A percentile compares a stretch with the other conserved stretches of the same genome.
Evolutionary conservation across 73 alveolate genomes (phyloP).

Genomic region (Symbiodinium pilosum): DNA sequence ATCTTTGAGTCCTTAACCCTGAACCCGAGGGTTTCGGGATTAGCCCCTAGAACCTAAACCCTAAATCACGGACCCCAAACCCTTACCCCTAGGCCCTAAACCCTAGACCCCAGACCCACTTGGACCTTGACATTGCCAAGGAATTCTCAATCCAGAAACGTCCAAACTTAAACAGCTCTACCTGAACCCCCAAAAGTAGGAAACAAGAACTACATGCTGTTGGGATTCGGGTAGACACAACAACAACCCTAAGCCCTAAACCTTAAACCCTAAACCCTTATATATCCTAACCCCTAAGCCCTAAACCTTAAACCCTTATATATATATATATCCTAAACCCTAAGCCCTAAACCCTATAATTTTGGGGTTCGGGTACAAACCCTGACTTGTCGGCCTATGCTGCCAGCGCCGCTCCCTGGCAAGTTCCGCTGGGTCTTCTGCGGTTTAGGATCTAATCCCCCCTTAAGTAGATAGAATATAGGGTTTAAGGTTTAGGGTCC

Average conservation of each 20-base stretch:
- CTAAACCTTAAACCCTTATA: background rate
- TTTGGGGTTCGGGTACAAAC: too few relatives aligned
- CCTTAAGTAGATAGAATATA: background rate
- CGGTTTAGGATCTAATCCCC: background rate
- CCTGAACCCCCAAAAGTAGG: too few relatives aligned
- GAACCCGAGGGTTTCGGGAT: too few relatives aligned
- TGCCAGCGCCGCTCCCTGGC: conserved; percentile 86
- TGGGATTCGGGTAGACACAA: too few relatives aligned
- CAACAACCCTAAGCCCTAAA: too few relatives aligned
- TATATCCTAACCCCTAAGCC: background rate
- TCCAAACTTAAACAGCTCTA: too few relatives aligned
- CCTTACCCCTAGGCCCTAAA: background rate
- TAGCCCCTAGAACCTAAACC: background rate
- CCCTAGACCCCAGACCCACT: background rate
- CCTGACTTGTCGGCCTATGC: conserved; percentile 40
- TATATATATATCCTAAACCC: too few relatives aligned
- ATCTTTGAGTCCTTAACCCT: too few relatives aligned
- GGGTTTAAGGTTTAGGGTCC: background rate
- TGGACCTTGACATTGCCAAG: too few relatives aligned
- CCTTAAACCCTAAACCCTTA: background rate
- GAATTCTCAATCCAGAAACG: too few relatives aligned
- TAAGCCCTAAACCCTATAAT: background rate
- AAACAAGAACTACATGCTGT: too few relatives aligned
- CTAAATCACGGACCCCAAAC: background rate
- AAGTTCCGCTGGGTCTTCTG: background rate